phyloP scores from a whole-genome alignment of 2,329 filamentous ascomycete genomes.

The Bipolaris zeicola region DNA sequence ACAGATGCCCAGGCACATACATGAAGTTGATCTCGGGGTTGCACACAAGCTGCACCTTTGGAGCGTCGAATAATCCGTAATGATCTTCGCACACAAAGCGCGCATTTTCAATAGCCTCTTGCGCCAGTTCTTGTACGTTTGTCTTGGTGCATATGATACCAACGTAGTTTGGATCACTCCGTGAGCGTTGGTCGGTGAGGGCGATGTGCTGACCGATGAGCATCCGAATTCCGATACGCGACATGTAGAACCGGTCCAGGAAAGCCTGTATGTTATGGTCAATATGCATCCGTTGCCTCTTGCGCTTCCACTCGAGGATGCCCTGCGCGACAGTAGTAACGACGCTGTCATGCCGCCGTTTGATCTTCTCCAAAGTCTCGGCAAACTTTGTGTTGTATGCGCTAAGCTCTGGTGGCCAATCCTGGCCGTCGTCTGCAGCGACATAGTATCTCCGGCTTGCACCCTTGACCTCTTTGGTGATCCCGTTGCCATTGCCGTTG shows the following conservation, averaged over 20 bases:
- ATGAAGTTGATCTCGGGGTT: constrained; percentile 95
- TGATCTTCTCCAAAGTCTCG: constrained; percentile 88
- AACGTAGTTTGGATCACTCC: constrained; percentile 90
- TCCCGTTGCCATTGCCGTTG: constrained; percentile 52
- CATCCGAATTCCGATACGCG: constrained; percentile 98
- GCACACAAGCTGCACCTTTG: constrained; percentile 95
- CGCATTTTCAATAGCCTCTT: constrained; percentile 97
- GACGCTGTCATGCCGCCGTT: constrained; percentile 92
- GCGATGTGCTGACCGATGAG: constrained; percentile 98
- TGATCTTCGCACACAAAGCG: constrained; percentile 99
- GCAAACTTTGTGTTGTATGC: constrained; percentile 94
- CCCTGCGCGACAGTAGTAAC: constrained; percentile 98
- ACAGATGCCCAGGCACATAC: constrained; percentile 98
- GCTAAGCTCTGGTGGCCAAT: constrained; percentile 93
- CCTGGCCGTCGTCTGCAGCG: constrained; percentile 81
- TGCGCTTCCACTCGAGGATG: constrained; percentile 97
- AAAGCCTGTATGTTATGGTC: constrained; percentile 97
- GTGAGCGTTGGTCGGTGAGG: constrained; percentile 88
- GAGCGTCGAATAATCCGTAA: constrained; percentile 95
- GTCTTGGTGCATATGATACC: constrained; percentile 99
- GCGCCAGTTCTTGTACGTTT: constrained; percentile 90
- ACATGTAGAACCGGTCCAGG: constrained; percentile 99
- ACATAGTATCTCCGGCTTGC: constrained; percentile 81
- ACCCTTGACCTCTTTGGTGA: constrained; percentile 56
- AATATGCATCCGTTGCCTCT: constrained; percentile 95